A percentile compares a stretch with the other conserved stretches of the same genome.
phyloP scores from a whole-genome alignment of 805 yeast genomes.

The Ogataea kodamae region DNA sequence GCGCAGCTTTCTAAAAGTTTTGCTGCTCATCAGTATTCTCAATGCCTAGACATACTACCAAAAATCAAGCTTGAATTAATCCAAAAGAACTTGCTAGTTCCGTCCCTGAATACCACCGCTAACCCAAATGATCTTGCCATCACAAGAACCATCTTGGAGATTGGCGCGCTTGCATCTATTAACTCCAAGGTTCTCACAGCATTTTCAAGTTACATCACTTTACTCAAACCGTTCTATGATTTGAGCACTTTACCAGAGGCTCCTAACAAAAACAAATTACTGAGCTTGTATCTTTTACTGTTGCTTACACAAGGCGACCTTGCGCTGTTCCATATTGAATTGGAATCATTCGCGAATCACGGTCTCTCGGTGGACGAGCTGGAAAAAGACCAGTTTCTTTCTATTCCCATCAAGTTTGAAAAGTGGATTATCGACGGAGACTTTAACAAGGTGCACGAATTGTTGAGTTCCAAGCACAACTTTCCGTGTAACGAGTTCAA shows the following conservation, averaged over 20 bases:
- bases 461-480: constrained; percentile 46
- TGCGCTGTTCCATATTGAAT: constrained; percentile 85
- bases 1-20: constrained; percentile 64
- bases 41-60: constrained; percentile 61
- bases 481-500: constrained; percentile 73
- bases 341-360: constrained; percentile 63
- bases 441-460: constrained; percentile 85
- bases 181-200: constrained; percentile 55
- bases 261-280: constrained; percentile 64
- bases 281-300: constrained; percentile 72
- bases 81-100: constrained; percentile 72
- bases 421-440: constrained; percentile 96
- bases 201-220: constrained; percentile 71
- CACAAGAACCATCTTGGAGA: constrained; percentile 78
- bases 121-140: constrained; percentile 67
- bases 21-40: constrained; percentile 54
- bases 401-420: constrained; percentile 86
- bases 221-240: constrained; percentile 74
- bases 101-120: constrained; percentile 40
- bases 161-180: constrained; percentile 80
- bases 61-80: constrained; percentile 77
- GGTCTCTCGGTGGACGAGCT: constrained; percentile 40
- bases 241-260: constrained; percentile 36
- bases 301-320: constrained; percentile 79
- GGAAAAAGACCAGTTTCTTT: constrained; percentile 67